Evolutionary conservation across 345 rosid genomes (phyloP).

Genomic region (Fremontodendron californicum): DNA sequence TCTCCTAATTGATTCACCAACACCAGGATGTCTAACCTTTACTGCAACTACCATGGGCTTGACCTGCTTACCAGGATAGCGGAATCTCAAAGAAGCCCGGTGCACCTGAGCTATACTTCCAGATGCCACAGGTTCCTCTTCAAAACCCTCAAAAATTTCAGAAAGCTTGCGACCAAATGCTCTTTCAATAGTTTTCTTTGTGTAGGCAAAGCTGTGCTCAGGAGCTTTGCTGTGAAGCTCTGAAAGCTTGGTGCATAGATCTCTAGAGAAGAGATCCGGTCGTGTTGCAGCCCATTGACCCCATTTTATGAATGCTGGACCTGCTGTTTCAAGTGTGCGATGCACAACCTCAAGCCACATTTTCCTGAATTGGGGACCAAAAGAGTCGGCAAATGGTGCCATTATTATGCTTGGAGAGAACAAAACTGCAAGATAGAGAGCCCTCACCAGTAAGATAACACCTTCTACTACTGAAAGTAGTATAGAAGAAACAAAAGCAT

Average conservation of each 20-base stretch:
- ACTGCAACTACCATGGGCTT: conserved; percentile 82
- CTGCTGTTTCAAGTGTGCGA: conserved; percentile 74
- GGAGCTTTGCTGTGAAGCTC: conserved; percentile 93
- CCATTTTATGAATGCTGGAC: conserved; percentile 98
- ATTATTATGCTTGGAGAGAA: conserved; percentile 72
- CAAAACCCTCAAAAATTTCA: conserved; percentile 80
- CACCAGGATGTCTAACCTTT: conserved; percentile 98
- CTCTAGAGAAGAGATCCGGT: conserved; percentile 89
- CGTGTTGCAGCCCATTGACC: conserved; percentile 99
- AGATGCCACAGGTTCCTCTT: conserved; percentile 91
- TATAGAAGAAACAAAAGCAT: conserved; percentile 46
- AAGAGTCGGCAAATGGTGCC: conserved; percentile 65
- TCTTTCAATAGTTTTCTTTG: conserved; percentile 71
- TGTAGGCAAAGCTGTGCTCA: conserved; percentile 82
- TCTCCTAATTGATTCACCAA: conserved; percentile 82
- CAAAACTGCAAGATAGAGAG: conserved; percentile 58
- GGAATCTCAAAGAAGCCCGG: conserved; percentile 69
- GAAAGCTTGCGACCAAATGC: conserved; percentile 88
- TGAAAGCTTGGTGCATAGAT: conserved; percentile 79
- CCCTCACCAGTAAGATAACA: conserved; percentile 56
- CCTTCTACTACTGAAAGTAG: conserved; percentile 47
- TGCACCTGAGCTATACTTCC: conserved; percentile 99
- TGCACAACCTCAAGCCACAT: conserved; percentile 66
- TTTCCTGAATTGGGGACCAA: conserved; percentile 58
- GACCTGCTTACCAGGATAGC: conserved; percentile 64